Base-by-base conservation (phyloP, 805 yeast genomes). In the Blastobotrys robertii region DNA sequence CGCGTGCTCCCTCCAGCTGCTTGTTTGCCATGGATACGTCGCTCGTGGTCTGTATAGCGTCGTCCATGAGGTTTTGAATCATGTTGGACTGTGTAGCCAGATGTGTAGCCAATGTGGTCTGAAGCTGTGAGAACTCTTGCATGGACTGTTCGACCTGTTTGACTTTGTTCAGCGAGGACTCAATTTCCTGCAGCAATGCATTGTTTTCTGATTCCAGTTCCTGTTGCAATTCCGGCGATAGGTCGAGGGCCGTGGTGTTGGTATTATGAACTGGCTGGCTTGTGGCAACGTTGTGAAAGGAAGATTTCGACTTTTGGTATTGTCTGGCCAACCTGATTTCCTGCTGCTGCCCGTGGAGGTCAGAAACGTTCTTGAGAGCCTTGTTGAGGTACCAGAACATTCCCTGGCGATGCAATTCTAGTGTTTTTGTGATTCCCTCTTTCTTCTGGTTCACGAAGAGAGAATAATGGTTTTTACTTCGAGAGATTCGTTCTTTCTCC, bases 21-120 rank as follows among this genome's bases (percentile, higher is more conserved):
- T 70, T 67, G 60, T 86, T 87, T 30, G 95, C 95, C 58, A 73
- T 68, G 14, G 65, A 63, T 15, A 87, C 75, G 48, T 87, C 86
- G 5, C 69, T 53, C 43, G 77, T 74, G 1, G 84, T 75, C 48
- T 76, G 76, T 47, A 76, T 77, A 47, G 84, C 88, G 47, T 79
- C 79, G 45, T 79, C 81, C 38, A 77, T 60, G 48, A 87, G 65
- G 33, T 69, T 66, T 39, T 73, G 69, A 11, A 87, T 81, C 57
- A 75, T 79, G 42, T 81, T 81, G 4, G 81, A 76, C 61, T 87
- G 97, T 1, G 75, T 60, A 16, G 76, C 74, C 38, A 87, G 66
- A 57, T 88, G 94, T 43, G 79, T 67, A 9, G 84, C 72, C 42
- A 87, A 67, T 55, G 84, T 92, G 16, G 79, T 69, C 55, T 87